Base-by-base conservation (phyloP, 257 asterid species). In the Osmanthus fragrans region DNA sequence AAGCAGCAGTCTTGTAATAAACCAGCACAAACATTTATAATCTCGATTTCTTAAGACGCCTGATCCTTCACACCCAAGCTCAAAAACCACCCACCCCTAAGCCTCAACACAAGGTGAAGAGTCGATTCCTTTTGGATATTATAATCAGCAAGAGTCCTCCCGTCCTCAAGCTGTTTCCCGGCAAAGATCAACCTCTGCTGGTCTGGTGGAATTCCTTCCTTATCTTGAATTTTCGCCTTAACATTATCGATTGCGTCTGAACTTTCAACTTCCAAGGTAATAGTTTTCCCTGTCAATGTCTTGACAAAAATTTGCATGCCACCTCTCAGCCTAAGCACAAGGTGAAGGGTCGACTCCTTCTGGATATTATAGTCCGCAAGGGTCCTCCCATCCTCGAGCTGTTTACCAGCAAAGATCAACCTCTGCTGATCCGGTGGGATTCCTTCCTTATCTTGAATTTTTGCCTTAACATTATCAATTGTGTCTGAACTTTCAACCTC, bases 111-210 rank as follows among this genome's bases (percentile, higher is more conserved):
- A 54, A 54, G 64, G 27, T 54, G 64, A 21, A 54, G 64, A 6
- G 64, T 64, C 21, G 51, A 66, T 3, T 71, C 74, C 32, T 40
- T 71, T 8, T 71, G 74, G 56, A 71, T 71, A 21, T 71, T 42
- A 19, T 71, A 40, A 42, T 71, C 74, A 0, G 60, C 74, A 7
- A 71, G 36, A 21, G 60, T 71, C 60, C 60, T n/a, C 34, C 47
- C 75, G 8, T 71, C 60, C 23, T 39, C 60, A 0, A 71, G 60
- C 47, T 71, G 60, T 23, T 71, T 39, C 9, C 75, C 75, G 4
- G 58, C 34, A 23, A 39, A 71, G 5, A 71, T 39, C 63, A 71
- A 71, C 16, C 73, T 19, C 56, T 70, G 73, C 29, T 70, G 54
- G 5, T 70, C 73, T 2, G 73, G n/a, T n/a, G n/a, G n/a, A n/a